Evolutionary conservation across 495 filamentous ascomycete genomes (phyloP), one percentile per base, ranked within the genome.

Genomic region (Penicillium soppii): DNA sequence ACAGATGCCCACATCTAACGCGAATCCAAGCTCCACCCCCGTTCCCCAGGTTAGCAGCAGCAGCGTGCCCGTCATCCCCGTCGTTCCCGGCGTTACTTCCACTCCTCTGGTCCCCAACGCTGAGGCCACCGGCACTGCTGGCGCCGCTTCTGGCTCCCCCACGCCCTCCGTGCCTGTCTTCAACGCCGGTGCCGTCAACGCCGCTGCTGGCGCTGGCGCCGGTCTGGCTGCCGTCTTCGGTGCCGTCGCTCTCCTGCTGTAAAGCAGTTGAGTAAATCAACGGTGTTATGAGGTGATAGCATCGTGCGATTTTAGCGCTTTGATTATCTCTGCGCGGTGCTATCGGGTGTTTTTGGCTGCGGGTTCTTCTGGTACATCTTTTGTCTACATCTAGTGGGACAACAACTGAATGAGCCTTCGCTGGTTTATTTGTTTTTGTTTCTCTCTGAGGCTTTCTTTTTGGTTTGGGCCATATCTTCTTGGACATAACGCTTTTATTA

Each of bases 191-290:
- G 68, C 70, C 54, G 56, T 62, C 26, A 72, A 81, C 59, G 69
- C 65, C 33, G 69, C 65, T 49, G 63, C 61, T 64, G 70, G 86
- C 59, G 84, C 84, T 49, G 85, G 85, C 61, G 85, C 80, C 59
- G 84, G 76, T 70, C 82, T 91, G 54, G 88, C 84, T 3, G 85
- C 80, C 73, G 73, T 91, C 61, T 80, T 91, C 73, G 90, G 84
- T 72, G 65, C 85, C 58, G 86, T 81, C 62, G 89, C 86, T 64
- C 80, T 83, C 72, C 62, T 88, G 64, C 82, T 91, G 78, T 92
- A 92, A 89, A 76, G 41, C 35, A 29, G 36, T 26, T 51, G 16
- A 59, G 51, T 32, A 25, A 44, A 12, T 13, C 16, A 55, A 50
- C 23, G 21, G 32, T 21, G 41, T 53, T 40, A 35, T 42, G 45